Percentiles rank a stretch among this genome's conserved stretches.
Evolutionary conservation across 2,329 filamentous ascomycete species (phyloP).

Genomic region (Geoglossum cookeanum): DNA sequence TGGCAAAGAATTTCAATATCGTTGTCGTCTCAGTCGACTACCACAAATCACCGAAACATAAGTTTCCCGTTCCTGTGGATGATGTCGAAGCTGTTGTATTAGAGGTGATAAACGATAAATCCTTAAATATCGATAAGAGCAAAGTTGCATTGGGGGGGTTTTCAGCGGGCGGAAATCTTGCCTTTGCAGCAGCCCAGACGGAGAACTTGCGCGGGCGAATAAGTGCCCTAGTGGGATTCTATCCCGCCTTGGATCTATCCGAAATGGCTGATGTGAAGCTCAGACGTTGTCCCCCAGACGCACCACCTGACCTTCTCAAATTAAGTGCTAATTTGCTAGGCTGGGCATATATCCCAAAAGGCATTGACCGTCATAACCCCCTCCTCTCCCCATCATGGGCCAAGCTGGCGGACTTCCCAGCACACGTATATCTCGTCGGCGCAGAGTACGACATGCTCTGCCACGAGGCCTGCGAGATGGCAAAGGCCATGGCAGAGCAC

Average conservation of each 20-base stretch:
- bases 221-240: not conserved
- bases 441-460: conserved; percentile 14
- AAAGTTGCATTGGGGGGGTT: conserved; percentile 42
- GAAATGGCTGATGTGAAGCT: not conserved
- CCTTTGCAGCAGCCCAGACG: conserved; percentile 36
- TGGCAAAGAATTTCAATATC: conserved; percentile 34
- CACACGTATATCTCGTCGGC: conserved; percentile 11
- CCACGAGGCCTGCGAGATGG: conserved; percentile 9
- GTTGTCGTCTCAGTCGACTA: conserved; percentile 43
- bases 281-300: not conserved
- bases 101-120: conserved; percentile 33
- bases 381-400: conserved; percentile 11
- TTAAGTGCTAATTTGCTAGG: conserved; percentile 6
- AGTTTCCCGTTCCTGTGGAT: conserved; percentile 43
- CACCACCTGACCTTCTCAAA: conserved; percentile 7
- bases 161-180: conserved; percentile 43
- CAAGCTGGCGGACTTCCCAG: conserved; percentile 9
- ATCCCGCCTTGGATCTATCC: not conserved
- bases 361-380: conserved; percentile 12
- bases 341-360: conserved; percentile 10
- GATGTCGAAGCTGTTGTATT: conserved; percentile 43
- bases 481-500: conserved; percentile 6
- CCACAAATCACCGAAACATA: conserved; percentile 38
- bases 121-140: conserved; percentile 35
- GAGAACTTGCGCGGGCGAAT: not conserved